Base-by-base conservation (phyloP, 2,329 filamentous ascomycete species). In the Alternaria sp. region DNA sequence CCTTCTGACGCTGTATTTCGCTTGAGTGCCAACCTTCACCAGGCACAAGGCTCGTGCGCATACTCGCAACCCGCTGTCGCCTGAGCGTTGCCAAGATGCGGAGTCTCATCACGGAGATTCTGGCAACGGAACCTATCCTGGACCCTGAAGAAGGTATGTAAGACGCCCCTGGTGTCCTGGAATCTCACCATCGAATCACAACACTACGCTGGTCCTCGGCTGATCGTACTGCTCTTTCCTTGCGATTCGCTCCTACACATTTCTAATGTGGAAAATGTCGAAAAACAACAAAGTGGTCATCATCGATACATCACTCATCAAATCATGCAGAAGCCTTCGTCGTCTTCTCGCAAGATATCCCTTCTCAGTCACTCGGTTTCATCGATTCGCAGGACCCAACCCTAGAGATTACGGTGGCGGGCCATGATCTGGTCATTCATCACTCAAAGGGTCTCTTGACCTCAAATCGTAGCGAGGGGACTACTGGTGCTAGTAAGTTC, bases 401-500 rank as follows among this genome's bases (percentile, higher is more conserved):
- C 2, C 78, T 97, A 36, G 86, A 92, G 12, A 75, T 97, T 60
- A 85, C 85, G 34, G 85, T 98, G 62, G 87, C 83, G 56, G 89
- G 85, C 57, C 85, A 84, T 54, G 92, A 97, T 73, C 88, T 93
- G 60, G 87, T 85, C 34, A 90, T 98, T 69, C 85, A 89, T 63
- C 95, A 98, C 79, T 97, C 93, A 2, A 94, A 93, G 0, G 87
- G 89, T 10, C 84, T 98, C 10, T 85, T 99, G 38, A 89, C 89
- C 2, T 97, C 93, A 2, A 86, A 89, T 64, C 87, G 93, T 32
- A 85, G 87, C 28, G 89, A 85, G 12, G 91, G 90, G 1, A 93
- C 91, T 1, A 93, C 91, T 1, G 90, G 91, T 46, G 91, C 91
- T 73, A 87, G 86, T 88, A 67, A 54, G 70, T 67, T 55, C 27